Percentiles rank a stretch among this genome's conserved stretches.
Conservation (phyloP, 2,329 filamentous ascomycete species). For the Aspergillus vadensis region DNA sequence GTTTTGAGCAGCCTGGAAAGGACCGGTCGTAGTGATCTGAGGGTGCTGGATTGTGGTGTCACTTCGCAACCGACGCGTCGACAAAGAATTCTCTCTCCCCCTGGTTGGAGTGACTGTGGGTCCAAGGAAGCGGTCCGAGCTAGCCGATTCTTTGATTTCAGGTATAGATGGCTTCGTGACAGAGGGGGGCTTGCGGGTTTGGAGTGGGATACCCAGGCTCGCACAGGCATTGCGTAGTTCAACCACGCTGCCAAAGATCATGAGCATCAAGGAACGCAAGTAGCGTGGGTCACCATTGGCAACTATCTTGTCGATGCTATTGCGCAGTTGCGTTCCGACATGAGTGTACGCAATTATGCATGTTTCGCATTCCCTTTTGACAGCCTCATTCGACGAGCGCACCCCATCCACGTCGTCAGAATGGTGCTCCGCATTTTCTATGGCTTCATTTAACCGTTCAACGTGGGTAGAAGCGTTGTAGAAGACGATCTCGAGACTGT, state of each 20-base stretch:
- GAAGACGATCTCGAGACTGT: constrained; percentile 58
- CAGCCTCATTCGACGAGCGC: constrained; percentile 40
- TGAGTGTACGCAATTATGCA: constrained; percentile 54
- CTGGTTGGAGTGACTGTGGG: constrained; percentile 50
- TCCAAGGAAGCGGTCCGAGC: constrained; percentile 32
- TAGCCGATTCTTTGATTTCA: constrained; percentile 32
- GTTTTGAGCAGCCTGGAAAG: constrained; percentile 34
- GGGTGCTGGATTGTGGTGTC: constrained; percentile 55
- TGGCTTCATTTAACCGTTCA: constrained; percentile 57
- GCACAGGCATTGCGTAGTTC: constrained; percentile 63
- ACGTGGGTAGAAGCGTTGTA: constrained; percentile 59
- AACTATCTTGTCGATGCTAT: constrained; percentile 54
- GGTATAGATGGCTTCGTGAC: constrained; percentile 31
- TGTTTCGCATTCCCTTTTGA: constrained; percentile 51
- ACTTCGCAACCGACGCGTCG: constrained; percentile 51
- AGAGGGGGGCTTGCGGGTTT: constrained; percentile 30
- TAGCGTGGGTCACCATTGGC: constrained; percentile 58
- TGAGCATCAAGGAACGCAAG: constrained; percentile 60
- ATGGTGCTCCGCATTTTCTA: constrained; percentile 53
- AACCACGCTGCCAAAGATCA: constrained; percentile 59
- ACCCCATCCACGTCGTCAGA: constrained; percentile 54
- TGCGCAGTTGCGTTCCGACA: constrained; percentile 52
- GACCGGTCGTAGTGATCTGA: constrained; percentile 33
- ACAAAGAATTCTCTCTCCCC: constrained; percentile 43
- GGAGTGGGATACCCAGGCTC: constrained; percentile 50